Evolutionary conservation across 306 rosid species (phyloP).

Genomic region (Dryas octopetala): DNA sequence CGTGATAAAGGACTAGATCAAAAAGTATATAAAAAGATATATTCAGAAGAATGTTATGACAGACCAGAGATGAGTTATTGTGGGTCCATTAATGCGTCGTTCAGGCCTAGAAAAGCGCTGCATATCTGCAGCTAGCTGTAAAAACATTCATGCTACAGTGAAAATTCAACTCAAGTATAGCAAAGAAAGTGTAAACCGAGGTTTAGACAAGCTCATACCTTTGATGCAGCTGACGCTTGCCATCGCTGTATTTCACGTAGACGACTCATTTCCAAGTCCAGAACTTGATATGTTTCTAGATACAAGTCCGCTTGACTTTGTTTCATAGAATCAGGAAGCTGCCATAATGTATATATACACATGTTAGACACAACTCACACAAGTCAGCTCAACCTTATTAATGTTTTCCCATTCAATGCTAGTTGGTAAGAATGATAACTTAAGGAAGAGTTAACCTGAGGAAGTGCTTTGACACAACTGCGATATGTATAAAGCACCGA

Average conservation of each 20-base stretch:
- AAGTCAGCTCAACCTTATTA: not conserved
- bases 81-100: conserved; percentile 95
- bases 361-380: conserved; percentile 6
- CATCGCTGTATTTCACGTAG: conserved; percentile 95
- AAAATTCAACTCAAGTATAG: conserved; percentile 17
- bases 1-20: conserved; percentile 4
- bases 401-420: not conserved
- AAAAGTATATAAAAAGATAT: not conserved
- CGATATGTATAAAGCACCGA: conserved; percentile 97
- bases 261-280: conserved; percentile 99
- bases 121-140: conserved; percentile 97
- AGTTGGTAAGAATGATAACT: not conserved
- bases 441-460: conserved; percentile 66
- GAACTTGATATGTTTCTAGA: conserved; percentile 93
- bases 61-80: conserved; percentile 92
- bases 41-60: conserved; percentile 28
- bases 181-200: conserved; percentile 14
- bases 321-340: conserved; percentile 99
- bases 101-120: conserved; percentile 99
- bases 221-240: conserved; percentile 95
- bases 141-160: conserved; percentile 18
- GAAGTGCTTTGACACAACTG: conserved; percentile 97
- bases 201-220: conserved; percentile 39
- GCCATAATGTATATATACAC: conserved; percentile 16
- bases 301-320: conserved; percentile 98